Base-by-base conservation (phyloP, 108 stramenopile genomes). In the Skeletonema potamos region DNA sequence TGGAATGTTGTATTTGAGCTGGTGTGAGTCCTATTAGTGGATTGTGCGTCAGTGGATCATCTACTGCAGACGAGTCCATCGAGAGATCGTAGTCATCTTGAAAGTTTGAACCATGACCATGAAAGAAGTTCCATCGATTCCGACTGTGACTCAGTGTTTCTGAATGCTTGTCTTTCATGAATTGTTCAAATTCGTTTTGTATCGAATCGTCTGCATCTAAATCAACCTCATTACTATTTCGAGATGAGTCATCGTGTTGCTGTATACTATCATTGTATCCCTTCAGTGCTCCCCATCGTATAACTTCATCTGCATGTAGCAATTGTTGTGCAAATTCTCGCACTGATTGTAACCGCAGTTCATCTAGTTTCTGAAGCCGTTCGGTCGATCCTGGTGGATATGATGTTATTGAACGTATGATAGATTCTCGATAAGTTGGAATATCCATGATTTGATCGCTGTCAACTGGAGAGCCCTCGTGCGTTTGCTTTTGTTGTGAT, bases 321-420 rank as follows among this genome's bases (percentile, higher is more conserved):
- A 89, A 62, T 20, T 73, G 59, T 26, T 56, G 20, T 1, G 80
- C 73, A 46, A 94, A 80, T 46, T 81, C 72, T 15, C 82, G 69
- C 8, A 94, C 91, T 33, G 86, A 62, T 75, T 91, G 85, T 17
- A 79, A 60, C 68, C 93, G 32, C 72, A 92, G 65, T 48, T 90
- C 83, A 62, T 94, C 93, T 34, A 94, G 64, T 18, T 83, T 79
- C 15, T 86, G 64, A 17, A 89, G 54, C 44, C 93, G 68, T 32
- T 89, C 86, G 10, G 80, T 62, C 13, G 77, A 78, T 27, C 93
- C 93, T 17, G 93, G 89, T 24, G 91, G 91, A 77, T 91, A 85
- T 1, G 87, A 86, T 13, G 87, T 66, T 48, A 94, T 80, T 24
- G 85, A 81, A 46, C 84, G 80, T 13, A 94, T 66, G 37, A 77